These are phyloP conservation scores for Lachnellula hyalina DNA, from an alignment of 2,329 filamentous ascomycete genomes.

Conservation along the genomic window DNA sequence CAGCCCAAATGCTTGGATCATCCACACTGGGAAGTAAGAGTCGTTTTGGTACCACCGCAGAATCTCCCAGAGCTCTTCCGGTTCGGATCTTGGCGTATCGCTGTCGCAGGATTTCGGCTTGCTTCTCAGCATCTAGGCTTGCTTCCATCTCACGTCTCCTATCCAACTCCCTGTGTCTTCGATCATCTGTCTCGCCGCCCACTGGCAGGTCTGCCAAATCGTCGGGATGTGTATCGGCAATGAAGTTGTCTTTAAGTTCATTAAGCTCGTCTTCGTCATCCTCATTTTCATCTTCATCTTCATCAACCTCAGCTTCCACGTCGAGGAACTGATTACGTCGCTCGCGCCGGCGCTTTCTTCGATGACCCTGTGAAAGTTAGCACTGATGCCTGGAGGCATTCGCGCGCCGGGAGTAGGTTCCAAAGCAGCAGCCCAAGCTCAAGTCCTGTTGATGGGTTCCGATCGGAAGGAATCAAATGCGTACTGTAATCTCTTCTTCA, in stretches of 20 bases:
- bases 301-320: slow-evolving; percentile 96
- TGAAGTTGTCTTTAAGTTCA: slow-evolving; percentile 72
- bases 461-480: slow-evolving; percentile 12
- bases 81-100: slow-evolving; percentile 79
- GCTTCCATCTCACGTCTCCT: slow-evolving; percentile 81
- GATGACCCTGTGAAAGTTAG: slow-evolving; percentile 50
- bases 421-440: neutral
- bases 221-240: slow-evolving; percentile 85
- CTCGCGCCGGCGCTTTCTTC: slow-evolving; percentile 73
- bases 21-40: slow-evolving; percentile 87
- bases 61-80: slow-evolving; percentile 59
- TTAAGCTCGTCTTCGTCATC: slow-evolving; percentile 88
- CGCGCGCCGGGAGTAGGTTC: neutral
- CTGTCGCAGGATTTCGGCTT: slow-evolving; percentile 80
- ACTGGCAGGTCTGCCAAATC: slow-evolving; percentile 72
- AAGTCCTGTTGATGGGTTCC: neutral
- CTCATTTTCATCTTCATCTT: slow-evolving; percentile 79
- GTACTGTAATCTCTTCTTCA: slow-evolving; percentile 55
- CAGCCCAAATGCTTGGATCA: slow-evolving; percentile 92
- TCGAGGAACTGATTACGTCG: slow-evolving; percentile 86
- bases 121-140: slow-evolving; percentile 88
- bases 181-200: slow-evolving; percentile 79
- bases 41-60: slow-evolving; percentile 75
- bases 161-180: slow-evolving; percentile 90
- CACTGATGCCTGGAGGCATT: slow-evolving; percentile 10